phyloP scores from a whole-genome alignment of 2,329 filamentous ascomycete genomes.

The Colletotrichum acutatum region DNA sequence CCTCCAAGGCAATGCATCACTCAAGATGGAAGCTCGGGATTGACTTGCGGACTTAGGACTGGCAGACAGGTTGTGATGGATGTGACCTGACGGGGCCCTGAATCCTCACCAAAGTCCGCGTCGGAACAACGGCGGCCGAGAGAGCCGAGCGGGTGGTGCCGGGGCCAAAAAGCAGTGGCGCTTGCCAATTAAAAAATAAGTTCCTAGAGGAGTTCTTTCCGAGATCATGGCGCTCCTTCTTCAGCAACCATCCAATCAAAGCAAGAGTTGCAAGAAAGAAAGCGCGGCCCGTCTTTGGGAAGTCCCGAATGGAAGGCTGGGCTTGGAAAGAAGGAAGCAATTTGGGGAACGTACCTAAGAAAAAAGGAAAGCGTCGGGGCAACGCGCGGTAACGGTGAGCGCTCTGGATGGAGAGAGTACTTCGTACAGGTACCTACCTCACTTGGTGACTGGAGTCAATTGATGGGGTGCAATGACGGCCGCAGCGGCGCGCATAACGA shows the following conservation, averaged over 20 bases:
- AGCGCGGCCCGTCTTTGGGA: neutral
- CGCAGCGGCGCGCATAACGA: neutral
- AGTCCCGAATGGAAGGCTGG: neutral
- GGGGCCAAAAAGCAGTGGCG: neutral
- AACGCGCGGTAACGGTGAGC: neutral
- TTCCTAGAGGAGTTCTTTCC: neutral
- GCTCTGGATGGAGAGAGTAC: no score
- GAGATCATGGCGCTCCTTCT: neutral
- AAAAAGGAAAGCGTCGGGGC: neutral
- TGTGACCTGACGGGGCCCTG: neutral
- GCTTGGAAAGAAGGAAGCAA: neutral
- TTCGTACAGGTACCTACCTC: neutral
- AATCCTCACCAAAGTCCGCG: neutral
- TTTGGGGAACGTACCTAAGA: neutral
- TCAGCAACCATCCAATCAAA: neutral
- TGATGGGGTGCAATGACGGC: neutral
- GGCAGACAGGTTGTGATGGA: no score
- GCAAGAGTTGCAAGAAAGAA: neutral
- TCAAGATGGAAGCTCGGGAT: neutral
- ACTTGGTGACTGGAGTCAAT: no score
- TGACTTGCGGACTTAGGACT: neutral
- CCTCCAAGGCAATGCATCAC: neutral
- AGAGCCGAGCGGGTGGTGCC: constrained; percentile 15
- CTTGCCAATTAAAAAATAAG: neutral
- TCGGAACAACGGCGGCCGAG: constrained; percentile 27